Base-by-base conservation (phyloP, 176 grass and related monocot species). In the Chrysopogon serrulatus region DNA sequence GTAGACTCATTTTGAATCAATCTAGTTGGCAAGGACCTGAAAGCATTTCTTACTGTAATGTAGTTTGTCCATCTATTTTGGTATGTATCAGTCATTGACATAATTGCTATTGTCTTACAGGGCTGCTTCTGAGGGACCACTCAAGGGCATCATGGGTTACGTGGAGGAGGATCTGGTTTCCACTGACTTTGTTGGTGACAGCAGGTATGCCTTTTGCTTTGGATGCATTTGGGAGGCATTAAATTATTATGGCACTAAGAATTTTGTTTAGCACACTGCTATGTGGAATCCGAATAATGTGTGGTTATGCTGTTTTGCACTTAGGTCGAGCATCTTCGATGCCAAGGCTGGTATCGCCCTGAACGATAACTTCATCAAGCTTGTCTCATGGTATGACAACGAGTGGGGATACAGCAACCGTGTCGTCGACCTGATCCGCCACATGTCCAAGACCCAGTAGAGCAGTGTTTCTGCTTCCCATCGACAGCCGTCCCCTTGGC, bases 361-460 rank as follows among this genome's bases (percentile, higher is more conserved):
- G 4, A 97, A 94, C 30, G 89, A 92, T 0, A 31, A 88, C 64
- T 97, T 94, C 9, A 79, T 82, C 36, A 97, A 97, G 91, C 87
- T 97, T 0, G 89, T 97, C 23, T 73, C 94, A 6, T 96, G 94
- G 94, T 96, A 96, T 0, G 94, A 96, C 80, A 95, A 95, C 9
- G 94, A 94, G 42, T 97, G 94, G 94, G 94, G 94, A 65, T 97
- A 97, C 73, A 97, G 94, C 92, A 90, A 85, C 87, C 94, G 92
- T 28, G 86, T 90, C 0, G 67, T 97, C 0, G 94, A 97, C 85
- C 78, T 97, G 83, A 59, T 94, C 53, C 94, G 94, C 85, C 92
- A 97, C 87, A 97, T 97, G 19, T 60, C 78, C 83, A 90, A 83
- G 45, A 64, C 66, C 11, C 44, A 85, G 74, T 97, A 88, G 80